phyloP scores from a whole-genome alignment of 2,329 filamentous ascomycete genomes.

The Didymella sp. region DNA sequence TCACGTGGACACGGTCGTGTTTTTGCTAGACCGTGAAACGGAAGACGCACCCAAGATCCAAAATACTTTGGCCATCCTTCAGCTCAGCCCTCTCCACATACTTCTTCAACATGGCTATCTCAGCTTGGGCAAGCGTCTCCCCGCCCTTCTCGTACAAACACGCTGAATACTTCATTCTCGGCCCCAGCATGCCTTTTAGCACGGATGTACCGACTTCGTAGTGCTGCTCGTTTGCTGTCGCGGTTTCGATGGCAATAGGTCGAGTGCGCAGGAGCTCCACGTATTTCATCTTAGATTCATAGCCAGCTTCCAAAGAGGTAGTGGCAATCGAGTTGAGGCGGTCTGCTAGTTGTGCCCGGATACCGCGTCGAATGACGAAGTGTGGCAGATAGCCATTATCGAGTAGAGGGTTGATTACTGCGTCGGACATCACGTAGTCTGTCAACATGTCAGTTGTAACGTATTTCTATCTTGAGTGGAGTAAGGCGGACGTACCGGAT shows the following conservation, averaged over 20 bases:
- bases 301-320: constrained; percentile 61
- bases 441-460: background rate
- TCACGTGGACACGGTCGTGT: background rate
- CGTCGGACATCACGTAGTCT: constrained; percentile 39
- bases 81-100: constrained; percentile 69
- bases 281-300: constrained; percentile 69
- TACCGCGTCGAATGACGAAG: constrained; percentile 68
- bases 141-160: constrained; percentile 67
- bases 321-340: constrained; percentile 64
- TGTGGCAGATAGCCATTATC: constrained; percentile 72
- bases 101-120: constrained; percentile 68
- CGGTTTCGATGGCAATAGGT: constrained; percentile 73
- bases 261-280: constrained; percentile 64
- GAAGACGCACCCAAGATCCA: constrained; percentile 64
- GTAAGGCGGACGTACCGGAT: constrained; percentile 31
- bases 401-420: constrained; percentile 55
- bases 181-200: constrained; percentile 66
- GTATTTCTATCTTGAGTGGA: background rate
- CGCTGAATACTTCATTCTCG: constrained; percentile 75
- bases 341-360: constrained; percentile 69
- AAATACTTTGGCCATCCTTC: constrained; percentile 65
- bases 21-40: background rate
- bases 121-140: constrained; percentile 67
- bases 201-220: constrained; percentile 75
- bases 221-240: constrained; percentile 71